Conservation (phyloP, 2,329 filamentous ascomycete species). For the Alternaria sp. region DNA sequence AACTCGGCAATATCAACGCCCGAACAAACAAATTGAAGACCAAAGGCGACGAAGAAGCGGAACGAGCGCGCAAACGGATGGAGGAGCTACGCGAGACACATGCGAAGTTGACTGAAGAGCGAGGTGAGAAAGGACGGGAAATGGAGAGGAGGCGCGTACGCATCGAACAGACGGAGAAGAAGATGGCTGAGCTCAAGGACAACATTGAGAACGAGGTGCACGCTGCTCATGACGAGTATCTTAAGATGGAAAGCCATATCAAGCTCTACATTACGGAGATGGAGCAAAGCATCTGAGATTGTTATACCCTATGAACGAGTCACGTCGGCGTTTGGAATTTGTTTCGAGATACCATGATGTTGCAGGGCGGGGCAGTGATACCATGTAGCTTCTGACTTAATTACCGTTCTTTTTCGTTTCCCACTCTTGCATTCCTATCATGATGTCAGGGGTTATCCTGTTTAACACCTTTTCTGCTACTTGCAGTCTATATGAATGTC, state of each 20-base stretch:
- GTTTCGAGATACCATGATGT: constrained; percentile 3
- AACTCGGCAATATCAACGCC: constrained; percentile 84
- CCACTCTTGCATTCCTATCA: neutral
- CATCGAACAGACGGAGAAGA: constrained; percentile 98
- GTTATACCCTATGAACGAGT: neutral
- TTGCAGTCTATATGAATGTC: neutral
- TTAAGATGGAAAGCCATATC: constrained; percentile 97
- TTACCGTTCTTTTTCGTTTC: neutral
- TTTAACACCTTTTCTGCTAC: neutral
- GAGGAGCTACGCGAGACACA: constrained; percentile 84
- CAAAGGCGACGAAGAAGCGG: constrained; percentile 80
- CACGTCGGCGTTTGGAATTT: constrained; percentile 15
- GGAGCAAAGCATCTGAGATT: constrained; percentile 73
- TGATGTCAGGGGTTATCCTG: neutral
- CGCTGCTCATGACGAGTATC: constrained; percentile 87
- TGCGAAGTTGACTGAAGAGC: constrained; percentile 80
- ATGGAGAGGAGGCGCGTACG: constrained; percentile 91
- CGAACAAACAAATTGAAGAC: constrained; percentile 83
- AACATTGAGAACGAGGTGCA: constrained; percentile 96
- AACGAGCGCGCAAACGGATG: constrained; percentile 85
- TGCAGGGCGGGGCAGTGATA: constrained; percentile 6
- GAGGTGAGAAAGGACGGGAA: constrained; percentile 84
- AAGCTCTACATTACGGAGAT: constrained; percentile 98
- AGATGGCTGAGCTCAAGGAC: constrained; percentile 98
- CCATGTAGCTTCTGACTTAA: constrained; percentile 7